A percentile compares a stretch with the other conserved stretches of the same genome.
Evolutionary conservation across 2,329 filamentous ascomycete species (phyloP).

Genomic region (Pseudodiploospora longispora): DNA sequence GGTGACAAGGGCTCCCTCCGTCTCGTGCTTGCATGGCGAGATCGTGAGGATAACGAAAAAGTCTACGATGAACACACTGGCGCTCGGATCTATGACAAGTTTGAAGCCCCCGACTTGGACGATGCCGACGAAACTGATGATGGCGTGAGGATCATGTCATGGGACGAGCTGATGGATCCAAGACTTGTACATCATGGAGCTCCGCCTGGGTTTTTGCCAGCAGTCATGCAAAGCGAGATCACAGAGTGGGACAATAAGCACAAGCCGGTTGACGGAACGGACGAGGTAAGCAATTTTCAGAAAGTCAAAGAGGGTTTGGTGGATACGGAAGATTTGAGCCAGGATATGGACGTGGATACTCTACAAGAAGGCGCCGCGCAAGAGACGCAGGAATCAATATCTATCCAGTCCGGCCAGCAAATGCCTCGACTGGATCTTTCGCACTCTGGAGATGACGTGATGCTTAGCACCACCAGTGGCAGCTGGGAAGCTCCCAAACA

Average conservation of each 20-base stretch:
- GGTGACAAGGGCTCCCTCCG: constrained; percentile 44
- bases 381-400: constrained; percentile 15
- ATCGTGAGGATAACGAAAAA: constrained; percentile 52
- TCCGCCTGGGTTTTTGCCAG: constrained; percentile 8
- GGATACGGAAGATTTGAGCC: constrained; percentile 22
- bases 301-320: constrained; percentile 7
- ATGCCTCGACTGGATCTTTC: constrained; percentile 14
- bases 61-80: constrained; percentile 59
- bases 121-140: constrained; percentile 52
- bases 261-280: neutral
- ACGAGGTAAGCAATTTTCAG: constrained; percentile 8
- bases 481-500: constrained; percentile 10
- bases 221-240: too few species aligned
- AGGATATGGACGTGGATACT: constrained; percentile 15
- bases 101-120: constrained; percentile 62
- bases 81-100: constrained; percentile 65
- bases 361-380: constrained; percentile 8
- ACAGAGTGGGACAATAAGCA: too few species aligned
- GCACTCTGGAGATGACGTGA: constrained; percentile 13
- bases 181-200: constrained; percentile 47
- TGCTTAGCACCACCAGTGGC: constrained; percentile 15
- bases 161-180: constrained; percentile 58
- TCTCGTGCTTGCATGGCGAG: constrained; percentile 60
- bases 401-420: constrained; percentile 22
- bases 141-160: constrained; percentile 51